Base-by-base conservation (phyloP, 345 rosid species). In the Euphorbia lathyris region DNA sequence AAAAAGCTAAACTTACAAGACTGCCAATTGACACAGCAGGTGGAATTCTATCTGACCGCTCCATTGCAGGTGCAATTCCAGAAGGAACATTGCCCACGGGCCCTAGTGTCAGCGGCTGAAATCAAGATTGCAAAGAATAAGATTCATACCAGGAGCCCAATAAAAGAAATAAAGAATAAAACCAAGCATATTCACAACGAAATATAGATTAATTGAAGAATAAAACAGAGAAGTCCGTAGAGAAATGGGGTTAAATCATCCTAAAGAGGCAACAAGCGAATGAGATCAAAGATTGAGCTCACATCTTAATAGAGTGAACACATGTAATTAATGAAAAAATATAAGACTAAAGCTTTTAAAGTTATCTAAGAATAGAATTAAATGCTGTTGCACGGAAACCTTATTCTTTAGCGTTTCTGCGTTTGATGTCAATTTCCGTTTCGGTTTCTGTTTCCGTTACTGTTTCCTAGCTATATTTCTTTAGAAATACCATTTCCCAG, bases 31-130 rank as follows among this genome's bases (percentile, higher is more conserved):
- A 72, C 58, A 83, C 81, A 69, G 72, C 67, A 66, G 81, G 68
- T 10, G 74, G 78, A 59, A 66, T 71, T 75, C 87, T 81, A 70
- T 81, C 87, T 23, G 78, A 59, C 25, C 80, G 83, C 69, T 83
- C 87, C 62, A 79, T 66, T 16, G 71, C 29, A 38, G 87, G 48
- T 59, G 78, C 74, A 55, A 77, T 43, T 64, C 84, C 72, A 69
- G 72, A 67, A 66, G 82, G 69, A 67, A 81, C 82, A 76, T 72
- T 76, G 36, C 74, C 69, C 61, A 32, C 73, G 19, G 81, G 83
- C 59, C 87, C 83, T 32, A 79, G 83, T 53, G 87, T 77, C 69
- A 83, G 69, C 13, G 87, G 83, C 87, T 83, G 81, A 73, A 63
- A 61, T 36, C 64, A 63, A 68, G 40, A 68, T 38, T 50, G 45